These are phyloP conservation scores for Xylariaceae sp. DNA, from an alignment of 2,329 filamentous ascomycete species.

Conservation along the genomic window DNA sequence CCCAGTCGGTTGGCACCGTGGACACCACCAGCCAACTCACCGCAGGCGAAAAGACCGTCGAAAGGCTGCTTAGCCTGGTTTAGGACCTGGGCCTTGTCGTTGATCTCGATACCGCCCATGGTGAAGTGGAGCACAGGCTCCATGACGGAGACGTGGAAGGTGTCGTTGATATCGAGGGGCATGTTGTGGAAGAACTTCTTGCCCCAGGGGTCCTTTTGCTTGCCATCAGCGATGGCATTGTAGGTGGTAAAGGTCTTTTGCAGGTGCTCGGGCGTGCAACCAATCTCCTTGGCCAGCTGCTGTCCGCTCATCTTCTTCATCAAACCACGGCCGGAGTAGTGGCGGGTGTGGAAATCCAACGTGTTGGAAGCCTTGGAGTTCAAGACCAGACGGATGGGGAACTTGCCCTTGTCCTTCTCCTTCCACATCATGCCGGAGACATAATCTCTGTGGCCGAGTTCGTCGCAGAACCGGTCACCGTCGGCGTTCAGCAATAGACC, in stretches of 20 bases:
- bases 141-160: constrained; percentile 96
- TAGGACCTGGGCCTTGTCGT: constrained; percentile 93
- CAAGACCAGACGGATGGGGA: constrained; percentile 91
- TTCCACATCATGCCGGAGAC: constrained; percentile 99
- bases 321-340: constrained; percentile 96
- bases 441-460: constrained; percentile 97
- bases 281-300: constrained; percentile 95
- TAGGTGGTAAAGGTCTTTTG: constrained; percentile 90
- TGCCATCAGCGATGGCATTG: constrained; percentile 92
- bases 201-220: constrained; percentile 94
- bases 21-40: constrained; percentile 95
- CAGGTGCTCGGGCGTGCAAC: constrained; percentile 80
- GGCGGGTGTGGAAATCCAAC: constrained; percentile 98
- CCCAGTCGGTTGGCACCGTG: constrained; percentile 98
- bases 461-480: constrained; percentile 95
- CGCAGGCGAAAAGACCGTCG: constrained; percentile 92
- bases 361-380: constrained; percentile 99
- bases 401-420: constrained; percentile 94
- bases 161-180: constrained; percentile 84
- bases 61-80: constrained; percentile 90
- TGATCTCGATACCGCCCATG: constrained; percentile 99
- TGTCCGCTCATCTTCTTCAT: constrained; percentile 99
- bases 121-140: constrained; percentile 99
- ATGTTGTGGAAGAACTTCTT: constrained; percentile 99
- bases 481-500: constrained; percentile 93